Evolutionary conservation across 768 basidiomycete genomes (phyloP).

Genomic region (Megacollybia marginata): DNA sequence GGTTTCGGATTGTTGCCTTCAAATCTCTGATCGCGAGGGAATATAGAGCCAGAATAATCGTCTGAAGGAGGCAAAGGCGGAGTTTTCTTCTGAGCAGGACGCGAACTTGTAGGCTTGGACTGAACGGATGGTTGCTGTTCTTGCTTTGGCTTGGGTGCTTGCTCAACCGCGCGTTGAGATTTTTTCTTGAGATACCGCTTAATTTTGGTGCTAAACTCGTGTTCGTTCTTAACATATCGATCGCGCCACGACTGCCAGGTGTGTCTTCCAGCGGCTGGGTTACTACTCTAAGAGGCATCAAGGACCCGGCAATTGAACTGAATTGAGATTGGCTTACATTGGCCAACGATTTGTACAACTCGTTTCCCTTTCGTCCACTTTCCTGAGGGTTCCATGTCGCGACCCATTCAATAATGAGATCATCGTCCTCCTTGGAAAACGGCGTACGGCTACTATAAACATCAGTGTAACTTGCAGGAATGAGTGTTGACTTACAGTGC

Average conservation of each 20-base stretch:
- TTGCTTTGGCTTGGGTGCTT: not conserved
- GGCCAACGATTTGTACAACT: conserved; percentile 35
- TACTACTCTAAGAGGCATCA: no score
- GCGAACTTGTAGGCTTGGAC: no score
- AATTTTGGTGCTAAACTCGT: conserved; percentile 36
- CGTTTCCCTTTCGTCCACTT: conserved; percentile 38
- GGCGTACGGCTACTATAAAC: not conserved
- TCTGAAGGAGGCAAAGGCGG: no score
- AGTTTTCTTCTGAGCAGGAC: no score
- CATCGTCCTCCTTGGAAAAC: conserved; percentile 35
- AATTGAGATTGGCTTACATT: conserved; percentile 31
- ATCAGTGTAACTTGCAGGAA: no score
- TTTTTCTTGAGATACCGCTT: conserved; percentile 24
- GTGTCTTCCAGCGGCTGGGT: conserved; percentile 25
- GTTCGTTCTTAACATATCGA: conserved; percentile 42
- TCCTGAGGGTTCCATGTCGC: conserved; percentile 36
- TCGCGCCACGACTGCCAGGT: conserved; percentile 60
- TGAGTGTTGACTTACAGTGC: not conserved
- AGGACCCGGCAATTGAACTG: no score
- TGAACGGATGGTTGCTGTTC: not conserved
- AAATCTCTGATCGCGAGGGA: no score
- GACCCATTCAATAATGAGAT: conserved; percentile 35
- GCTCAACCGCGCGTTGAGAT: not conserved
- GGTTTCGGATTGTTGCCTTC: no score
- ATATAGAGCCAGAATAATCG: no score